A percentile compares a stretch with the other conserved stretches of the same genome.
phyloP scores from a whole-genome alignment of 2,329 filamentous ascomycete genomes.

The Talaromyces atroroseus region DNA sequence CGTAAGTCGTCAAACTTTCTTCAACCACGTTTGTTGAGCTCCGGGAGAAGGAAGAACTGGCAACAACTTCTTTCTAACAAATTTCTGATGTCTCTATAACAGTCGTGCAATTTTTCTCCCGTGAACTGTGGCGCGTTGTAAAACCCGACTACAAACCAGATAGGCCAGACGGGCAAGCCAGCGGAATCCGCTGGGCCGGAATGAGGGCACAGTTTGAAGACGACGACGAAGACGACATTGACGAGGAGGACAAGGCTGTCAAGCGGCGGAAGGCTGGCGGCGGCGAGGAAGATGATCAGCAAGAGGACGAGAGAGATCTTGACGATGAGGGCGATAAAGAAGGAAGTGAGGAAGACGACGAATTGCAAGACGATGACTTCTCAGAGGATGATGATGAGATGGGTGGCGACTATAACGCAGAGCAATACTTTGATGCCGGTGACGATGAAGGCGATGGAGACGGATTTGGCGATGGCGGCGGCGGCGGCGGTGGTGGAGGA shows the following conservation, averaged over 20 bases:
- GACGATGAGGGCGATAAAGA: constrained; percentile 40
- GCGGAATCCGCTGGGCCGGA: constrained; percentile 16
- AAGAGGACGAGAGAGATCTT: constrained; percentile 23
- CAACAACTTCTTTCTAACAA: neutral
- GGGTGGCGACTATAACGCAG: constrained; percentile 59
- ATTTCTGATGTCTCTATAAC: neutral
- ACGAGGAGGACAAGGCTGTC: constrained; percentile 22
- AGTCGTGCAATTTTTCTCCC: constrained; percentile 56
- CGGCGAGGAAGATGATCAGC: constrained; percentile 23
- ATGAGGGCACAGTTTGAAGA: constrained; percentile 40
- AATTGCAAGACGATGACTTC: constrained; percentile 55
- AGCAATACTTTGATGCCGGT: constrained; percentile 59
- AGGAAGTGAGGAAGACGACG: constrained; percentile 46
- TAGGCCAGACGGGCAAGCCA: constrained; percentile 27
- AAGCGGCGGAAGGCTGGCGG: constrained; percentile 30
- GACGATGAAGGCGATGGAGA: constrained; percentile 52
- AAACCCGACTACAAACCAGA: constrained; percentile 41
- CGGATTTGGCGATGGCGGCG: constrained; percentile 51
- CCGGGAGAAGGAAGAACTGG: neutral
- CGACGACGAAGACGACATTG: constrained; percentile 39
- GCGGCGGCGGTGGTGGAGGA: constrained; percentile 49
- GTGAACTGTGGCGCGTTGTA: constrained; percentile 52
- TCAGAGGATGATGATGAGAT: constrained; percentile 56
- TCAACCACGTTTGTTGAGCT: neutral
- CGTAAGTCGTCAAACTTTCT: constrained; percentile 36